Percentiles rank a stretch among this genome's conserved stretches.
These are phyloP conservation scores for Coemansia sp. DNA, from an alignment of 192 early-diverging fungal genomes.

Conservation along the genomic window DNA sequence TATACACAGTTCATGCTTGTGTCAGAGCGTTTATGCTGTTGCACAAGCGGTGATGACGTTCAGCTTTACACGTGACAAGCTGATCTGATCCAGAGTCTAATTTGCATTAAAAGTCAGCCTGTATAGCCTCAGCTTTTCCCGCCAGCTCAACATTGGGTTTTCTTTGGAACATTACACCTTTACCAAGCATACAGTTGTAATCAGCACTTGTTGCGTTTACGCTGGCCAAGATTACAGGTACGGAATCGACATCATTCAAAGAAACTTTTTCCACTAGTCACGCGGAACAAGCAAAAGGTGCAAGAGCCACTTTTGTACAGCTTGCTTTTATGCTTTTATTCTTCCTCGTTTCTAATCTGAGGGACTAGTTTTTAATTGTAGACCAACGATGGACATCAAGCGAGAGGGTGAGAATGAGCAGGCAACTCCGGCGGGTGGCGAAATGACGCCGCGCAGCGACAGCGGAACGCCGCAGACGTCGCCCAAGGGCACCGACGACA, in stretches of 20 bases:
- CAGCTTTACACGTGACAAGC: too few species aligned
- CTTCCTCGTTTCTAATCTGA: background rate
- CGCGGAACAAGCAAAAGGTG: background rate
- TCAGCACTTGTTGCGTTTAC: background rate
- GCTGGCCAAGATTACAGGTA: background rate
- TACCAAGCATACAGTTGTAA: background rate
- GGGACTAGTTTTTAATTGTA: background rate
- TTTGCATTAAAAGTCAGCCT: too few species aligned
- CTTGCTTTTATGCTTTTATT: background rate
- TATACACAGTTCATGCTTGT: background rate
- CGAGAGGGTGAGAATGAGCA: conserved; percentile 5
- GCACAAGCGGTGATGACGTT: background rate
- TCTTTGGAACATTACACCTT: background rate
- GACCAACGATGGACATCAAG: conserved; percentile 14
- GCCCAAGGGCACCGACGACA: background rate
- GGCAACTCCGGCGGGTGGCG: background rate
- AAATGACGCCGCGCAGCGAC: conserved; percentile 3
- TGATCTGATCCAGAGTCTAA: too few species aligned
- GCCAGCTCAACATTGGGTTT: too few species aligned
- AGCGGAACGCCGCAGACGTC: conserved; percentile 5
- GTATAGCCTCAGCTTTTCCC: too few species aligned
- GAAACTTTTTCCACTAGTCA: background rate
- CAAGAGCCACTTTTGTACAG: background rate
- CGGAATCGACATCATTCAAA: background rate
- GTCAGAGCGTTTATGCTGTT: background rate